These are phyloP conservation scores for Saraca asoca DNA, from an alignment of 331 rosid species.

Conservation along the genomic window DNA sequence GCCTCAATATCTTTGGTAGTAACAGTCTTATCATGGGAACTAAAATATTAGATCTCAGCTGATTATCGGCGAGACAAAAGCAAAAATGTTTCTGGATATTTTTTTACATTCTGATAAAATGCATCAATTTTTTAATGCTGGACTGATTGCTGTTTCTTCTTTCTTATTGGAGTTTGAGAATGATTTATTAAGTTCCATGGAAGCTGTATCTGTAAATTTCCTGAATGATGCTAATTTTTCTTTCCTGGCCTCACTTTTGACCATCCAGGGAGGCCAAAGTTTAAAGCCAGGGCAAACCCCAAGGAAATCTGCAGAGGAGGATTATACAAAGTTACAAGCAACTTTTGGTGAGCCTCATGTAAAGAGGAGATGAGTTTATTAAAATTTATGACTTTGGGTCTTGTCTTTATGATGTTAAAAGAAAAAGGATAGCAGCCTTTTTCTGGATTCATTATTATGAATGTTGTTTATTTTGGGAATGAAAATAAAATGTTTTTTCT, in stretches of 20 bases:
- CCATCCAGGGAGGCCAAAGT: constrained; percentile 53
- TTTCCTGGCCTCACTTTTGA: constrained; percentile 20
- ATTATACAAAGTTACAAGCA: constrained; percentile 35
- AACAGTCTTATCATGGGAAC: neutral
- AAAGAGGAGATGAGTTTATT: constrained; percentile 34
- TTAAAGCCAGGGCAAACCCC: constrained; percentile 39
- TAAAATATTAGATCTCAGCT: neutral
- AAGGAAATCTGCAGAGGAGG: constrained; percentile 50
- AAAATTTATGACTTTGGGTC: constrained; percentile 6
- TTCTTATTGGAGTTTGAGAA: neutral
- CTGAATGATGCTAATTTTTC: constrained; percentile 5
- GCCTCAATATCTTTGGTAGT: neutral
- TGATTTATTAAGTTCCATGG: constrained; percentile 22
- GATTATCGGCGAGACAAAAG: neutral
- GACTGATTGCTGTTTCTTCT: too few relatives aligned
- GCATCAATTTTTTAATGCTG: too few relatives aligned
- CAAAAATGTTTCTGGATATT: too few relatives aligned
- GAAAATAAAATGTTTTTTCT: too few relatives aligned
- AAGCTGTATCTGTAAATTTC: constrained; percentile 8
- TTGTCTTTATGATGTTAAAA: constrained; percentile 3
- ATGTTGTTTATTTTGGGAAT: too few relatives aligned
- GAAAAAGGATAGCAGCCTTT: neutral
- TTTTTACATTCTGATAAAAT: too few relatives aligned
- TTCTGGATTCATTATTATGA: too few relatives aligned
- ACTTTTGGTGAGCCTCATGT: constrained; percentile 34